Evolutionary conservation across 805 yeast species (phyloP).

Genomic region (Wickerhamomyces kurtzmanii): DNA sequence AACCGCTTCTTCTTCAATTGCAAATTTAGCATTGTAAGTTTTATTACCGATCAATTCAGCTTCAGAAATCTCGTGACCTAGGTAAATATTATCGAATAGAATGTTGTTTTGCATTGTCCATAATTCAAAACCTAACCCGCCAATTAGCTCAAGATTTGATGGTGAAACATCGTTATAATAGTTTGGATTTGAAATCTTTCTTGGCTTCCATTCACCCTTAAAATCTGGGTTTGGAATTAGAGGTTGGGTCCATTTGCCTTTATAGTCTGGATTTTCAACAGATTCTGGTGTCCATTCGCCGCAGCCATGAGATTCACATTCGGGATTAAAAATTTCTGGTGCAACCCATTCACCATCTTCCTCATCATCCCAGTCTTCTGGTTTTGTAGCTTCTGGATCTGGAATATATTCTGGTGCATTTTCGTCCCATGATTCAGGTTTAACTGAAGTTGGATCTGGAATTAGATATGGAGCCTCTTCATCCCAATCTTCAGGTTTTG

Average conservation of each 20-base stretch:
- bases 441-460: constrained; percentile 53
- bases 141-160: constrained; percentile 54
- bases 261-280: constrained; percentile 58
- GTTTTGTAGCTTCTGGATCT: constrained; percentile 60
- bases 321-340: constrained; percentile 64
- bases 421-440: constrained; percentile 80
- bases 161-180: constrained; percentile 52
- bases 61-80: constrained; percentile 77
- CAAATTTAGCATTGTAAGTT: constrained; percentile 51
- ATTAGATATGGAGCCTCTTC: constrained; percentile 55
- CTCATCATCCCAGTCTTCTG: constrained; percentile 82
- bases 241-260: constrained; percentile 75
- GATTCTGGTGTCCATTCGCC: constrained; percentile 71
- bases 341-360: constrained; percentile 84
- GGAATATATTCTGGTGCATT: constrained; percentile 42
- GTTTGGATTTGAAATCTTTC: constrained; percentile 56
- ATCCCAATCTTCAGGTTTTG: constrained; percentile 83
- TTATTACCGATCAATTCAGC: constrained; percentile 78
- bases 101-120: constrained; percentile 80
- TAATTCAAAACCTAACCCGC: constrained; percentile 79
- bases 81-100: constrained; percentile 72
- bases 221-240: constrained; percentile 63
- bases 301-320: constrained; percentile 63
- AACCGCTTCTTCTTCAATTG: constrained; percentile 36
- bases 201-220: constrained; percentile 72